Evolutionary conservation across 129 eudicot genomes (phyloP).

Genomic region (Escallonia herrerae): DNA sequence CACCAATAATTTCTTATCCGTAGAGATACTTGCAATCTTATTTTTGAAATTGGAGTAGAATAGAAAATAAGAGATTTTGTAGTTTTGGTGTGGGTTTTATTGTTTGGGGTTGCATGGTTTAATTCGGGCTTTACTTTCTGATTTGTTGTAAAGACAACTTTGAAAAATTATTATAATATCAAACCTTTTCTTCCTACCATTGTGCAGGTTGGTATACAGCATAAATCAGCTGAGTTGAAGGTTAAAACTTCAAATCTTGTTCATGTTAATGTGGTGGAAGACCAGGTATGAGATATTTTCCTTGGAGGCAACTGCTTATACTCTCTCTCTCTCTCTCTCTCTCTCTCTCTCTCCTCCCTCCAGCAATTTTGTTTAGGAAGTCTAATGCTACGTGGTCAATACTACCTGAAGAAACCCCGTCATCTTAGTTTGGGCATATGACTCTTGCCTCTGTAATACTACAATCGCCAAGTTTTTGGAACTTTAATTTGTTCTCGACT

Average conservation of each 20-base stretch:
- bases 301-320: too few relatives aligned
- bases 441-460: too few relatives aligned
- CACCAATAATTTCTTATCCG: neutral
- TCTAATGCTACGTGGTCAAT: too few relatives aligned
- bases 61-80: too few relatives aligned
- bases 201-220: constrained; percentile 83
- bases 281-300: constrained; percentile 56
- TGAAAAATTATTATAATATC: neutral
- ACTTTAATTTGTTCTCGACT: neutral
- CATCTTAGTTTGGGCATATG: neutral
- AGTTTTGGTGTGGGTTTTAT: too few relatives aligned
- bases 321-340: too few relatives aligned
- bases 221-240: constrained; percentile 55
- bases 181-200: constrained; percentile 9
- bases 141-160: neutral
- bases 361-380: too few relatives aligned
- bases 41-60: too few relatives aligned
- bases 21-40: too few relatives aligned
- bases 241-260: constrained; percentile 64
- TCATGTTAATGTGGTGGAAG: constrained; percentile 46
- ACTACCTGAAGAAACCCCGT: too few relatives aligned
- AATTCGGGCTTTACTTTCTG: neutral
- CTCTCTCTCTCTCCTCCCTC: too few relatives aligned
- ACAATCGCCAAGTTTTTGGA: neutral
- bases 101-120: neutral